A percentile compares a stretch with the other conserved stretches of the same genome.
These are phyloP conservation scores for Aegilops bicornis DNA, from an alignment of 176 grass and related monocot species.

Conservation along the genomic window DNA sequence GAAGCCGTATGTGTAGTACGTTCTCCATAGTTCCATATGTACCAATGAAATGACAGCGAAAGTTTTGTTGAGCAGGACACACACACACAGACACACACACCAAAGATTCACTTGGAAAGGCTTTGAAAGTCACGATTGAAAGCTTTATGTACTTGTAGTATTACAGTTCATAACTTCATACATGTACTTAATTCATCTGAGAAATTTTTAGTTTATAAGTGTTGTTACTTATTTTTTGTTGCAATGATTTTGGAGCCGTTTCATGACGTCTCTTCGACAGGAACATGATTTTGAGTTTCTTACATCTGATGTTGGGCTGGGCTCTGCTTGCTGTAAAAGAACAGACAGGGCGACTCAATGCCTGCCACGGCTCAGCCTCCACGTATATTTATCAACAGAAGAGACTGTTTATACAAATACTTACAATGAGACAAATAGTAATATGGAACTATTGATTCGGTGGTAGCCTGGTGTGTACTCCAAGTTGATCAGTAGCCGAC, in stretches of 20 bases:
- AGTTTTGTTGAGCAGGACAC: not conserved
- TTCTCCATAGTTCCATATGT: not conserved
- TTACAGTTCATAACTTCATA: not conserved
- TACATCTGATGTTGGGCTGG: not conserved
- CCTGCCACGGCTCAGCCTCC: too few relatives aligned
- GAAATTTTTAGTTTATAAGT: not conserved
- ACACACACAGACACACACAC: not conserved
- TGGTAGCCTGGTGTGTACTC: too few relatives aligned
- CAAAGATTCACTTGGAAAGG: not conserved
- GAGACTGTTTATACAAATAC: too few relatives aligned
- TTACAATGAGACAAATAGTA: too few relatives aligned
- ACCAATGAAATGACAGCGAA: not conserved
- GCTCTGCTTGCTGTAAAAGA: too few relatives aligned
- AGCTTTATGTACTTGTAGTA: not conserved
- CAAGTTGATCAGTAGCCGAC: too few relatives aligned
- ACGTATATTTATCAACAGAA: too few relatives aligned
- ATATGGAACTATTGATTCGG: too few relatives aligned
- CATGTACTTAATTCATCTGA: not conserved
- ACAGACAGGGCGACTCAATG: too few relatives aligned
- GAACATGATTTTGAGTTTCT: not conserved
- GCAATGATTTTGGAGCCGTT: not conserved
- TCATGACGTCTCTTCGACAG: not conserved
- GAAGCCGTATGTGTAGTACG: not conserved
- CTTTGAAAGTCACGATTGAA: too few relatives aligned
- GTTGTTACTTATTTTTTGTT: not conserved